A percentile compares a stretch with the other conserved stretches of the same genome.
Evolutionary conservation across 768 basidiomycete genomes (phyloP).

Genomic region (Sarcodon sp.): DNA sequence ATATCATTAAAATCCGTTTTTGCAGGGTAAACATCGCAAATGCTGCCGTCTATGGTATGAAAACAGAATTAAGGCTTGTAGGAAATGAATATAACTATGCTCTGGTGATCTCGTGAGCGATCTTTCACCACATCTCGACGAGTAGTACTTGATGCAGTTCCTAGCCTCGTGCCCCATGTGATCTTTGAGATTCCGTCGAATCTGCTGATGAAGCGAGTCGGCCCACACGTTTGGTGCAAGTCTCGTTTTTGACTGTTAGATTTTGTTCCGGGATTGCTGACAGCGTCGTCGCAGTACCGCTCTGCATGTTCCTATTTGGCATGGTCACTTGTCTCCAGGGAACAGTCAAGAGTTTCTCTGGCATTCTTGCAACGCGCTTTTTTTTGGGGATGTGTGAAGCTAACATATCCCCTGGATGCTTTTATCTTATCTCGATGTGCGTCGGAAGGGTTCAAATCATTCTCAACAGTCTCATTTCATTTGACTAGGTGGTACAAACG

Average conservation of each 20-base stretch:
- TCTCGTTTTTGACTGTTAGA: background rate
- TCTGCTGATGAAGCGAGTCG: slow-evolving; percentile 3
- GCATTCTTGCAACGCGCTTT: background rate
- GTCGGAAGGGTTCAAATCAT: slow-evolving; percentile 3
- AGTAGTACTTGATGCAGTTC: background rate
- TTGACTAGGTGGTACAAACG: background rate
- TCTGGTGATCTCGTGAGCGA: slow-evolving; percentile 9
- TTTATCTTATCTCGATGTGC: slow-evolving; percentile 7
- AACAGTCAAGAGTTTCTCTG: slow-evolving; percentile 4
- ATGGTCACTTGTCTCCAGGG: slow-evolving; percentile 2
- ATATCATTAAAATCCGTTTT: background rate
- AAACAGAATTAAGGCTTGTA: slow-evolving; percentile 6
- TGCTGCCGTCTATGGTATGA: slow-evolving; percentile 8
- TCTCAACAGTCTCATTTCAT: background rate
- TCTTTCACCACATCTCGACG: background rate
- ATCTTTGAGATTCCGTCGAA: slow-evolving; percentile 9
- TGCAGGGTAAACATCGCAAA: slow-evolving; percentile 9
- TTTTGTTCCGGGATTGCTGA: background rate
- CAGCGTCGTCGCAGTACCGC: background rate
- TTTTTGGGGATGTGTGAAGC: background rate
- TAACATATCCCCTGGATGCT: slow-evolving; percentile 5
- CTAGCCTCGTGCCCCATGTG: slow-evolving; percentile 8
- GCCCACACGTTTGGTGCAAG: slow-evolving; percentile 2
- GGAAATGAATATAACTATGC: slow-evolving; percentile 8
- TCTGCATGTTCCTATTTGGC: slow-evolving; percentile 5